Conservation (phyloP, 2,329 filamentous ascomycete genomes). For the Fusarium sp. region DNA sequence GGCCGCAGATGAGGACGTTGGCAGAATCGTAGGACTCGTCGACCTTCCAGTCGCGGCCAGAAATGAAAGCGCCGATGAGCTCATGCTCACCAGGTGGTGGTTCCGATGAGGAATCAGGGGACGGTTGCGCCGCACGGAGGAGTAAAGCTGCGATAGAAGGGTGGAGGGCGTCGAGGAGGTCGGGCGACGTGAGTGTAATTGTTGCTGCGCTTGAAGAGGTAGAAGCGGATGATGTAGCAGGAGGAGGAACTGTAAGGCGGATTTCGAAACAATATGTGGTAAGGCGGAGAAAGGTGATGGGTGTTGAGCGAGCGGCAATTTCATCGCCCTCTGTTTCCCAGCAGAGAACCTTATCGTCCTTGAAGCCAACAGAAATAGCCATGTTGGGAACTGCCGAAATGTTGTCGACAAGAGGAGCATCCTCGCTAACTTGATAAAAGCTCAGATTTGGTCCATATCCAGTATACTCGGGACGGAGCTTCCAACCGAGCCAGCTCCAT, state of each 20-base stretch:
- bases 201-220: slow-evolving; percentile 17
- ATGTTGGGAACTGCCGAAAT: slow-evolving; percentile 50
- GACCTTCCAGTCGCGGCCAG: slow-evolving; percentile 49
- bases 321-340: slow-evolving; percentile 54
- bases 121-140: slow-evolving; percentile 32
- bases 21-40: slow-evolving; percentile 46
- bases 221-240: slow-evolving; percentile 24
- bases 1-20: slow-evolving; percentile 49
- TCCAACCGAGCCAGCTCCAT: slow-evolving; percentile 57
- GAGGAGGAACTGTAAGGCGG: slow-evolving; percentile 35
- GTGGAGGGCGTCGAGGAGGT: slow-evolving; percentile 39
- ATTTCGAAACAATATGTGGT: slow-evolving; percentile 53
- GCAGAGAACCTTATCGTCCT: slow-evolving; percentile 50
- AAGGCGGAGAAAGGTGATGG: slow-evolving; percentile 51
- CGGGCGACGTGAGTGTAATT: slow-evolving; percentile 39
- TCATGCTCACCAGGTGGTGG: slow-evolving; percentile 43
- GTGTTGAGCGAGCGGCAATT: slow-evolving; percentile 45
- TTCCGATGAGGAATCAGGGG: slow-evolving; percentile 28
- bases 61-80: slow-evolving; percentile 48
- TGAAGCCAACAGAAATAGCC: slow-evolving; percentile 53
- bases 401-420: slow-evolving; percentile 46
- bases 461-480: slow-evolving; percentile 42
- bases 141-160: slow-evolving; percentile 41
- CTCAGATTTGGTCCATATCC: slow-evolving; percentile 48
- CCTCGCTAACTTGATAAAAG: slow-evolving; percentile 50